Conservation (phyloP, 1,284 basidiomycete species). For the Ustilago vetiveriae region DNA sequence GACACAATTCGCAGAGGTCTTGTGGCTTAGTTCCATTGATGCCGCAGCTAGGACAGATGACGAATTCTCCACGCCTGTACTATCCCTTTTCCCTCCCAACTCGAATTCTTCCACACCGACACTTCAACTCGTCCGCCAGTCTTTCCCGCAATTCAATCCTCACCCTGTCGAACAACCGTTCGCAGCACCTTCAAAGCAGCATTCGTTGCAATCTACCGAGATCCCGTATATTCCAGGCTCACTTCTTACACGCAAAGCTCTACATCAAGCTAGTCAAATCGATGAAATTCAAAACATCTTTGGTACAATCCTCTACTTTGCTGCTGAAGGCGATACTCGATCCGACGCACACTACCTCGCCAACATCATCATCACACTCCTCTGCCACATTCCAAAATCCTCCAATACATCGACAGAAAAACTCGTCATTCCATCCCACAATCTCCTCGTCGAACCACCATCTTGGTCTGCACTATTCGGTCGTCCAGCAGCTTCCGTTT, state of each 20-base stretch:
- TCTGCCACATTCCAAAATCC: too few relatives aligned
- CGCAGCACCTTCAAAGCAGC: not conserved
- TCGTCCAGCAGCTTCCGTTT: conserved; percentile 4
- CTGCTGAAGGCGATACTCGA: conserved; percentile 59
- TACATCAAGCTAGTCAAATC: too few relatives aligned
- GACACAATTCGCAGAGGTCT: not conserved
- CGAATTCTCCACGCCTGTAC: conserved; percentile 39
- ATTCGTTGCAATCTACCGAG: too few relatives aligned
- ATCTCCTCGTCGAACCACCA: conserved; percentile 10
- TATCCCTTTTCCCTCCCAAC: conserved; percentile 24
- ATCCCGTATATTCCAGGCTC: conserved; percentile 50
- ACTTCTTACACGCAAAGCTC: conserved; percentile 32
- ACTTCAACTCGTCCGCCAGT: not conserved
- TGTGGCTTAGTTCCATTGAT: conserved; percentile 48
- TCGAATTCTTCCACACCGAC: conserved; percentile 10
- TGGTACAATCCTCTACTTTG: conserved; percentile 51
- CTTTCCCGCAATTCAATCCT: conserved; percentile 8
- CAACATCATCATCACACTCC: conserved; percentile 13
- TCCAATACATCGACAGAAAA: too few relatives aligned
- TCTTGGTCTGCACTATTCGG: conserved; percentile 39
- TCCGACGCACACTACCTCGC: conserved; percentile 52
- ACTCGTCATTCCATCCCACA: too few relatives aligned
- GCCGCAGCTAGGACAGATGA: conserved; percentile 50
- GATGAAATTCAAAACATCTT: not conserved
- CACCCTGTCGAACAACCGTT: not conserved